Evolutionary conservation across 345 rosid species (phyloP).

Genomic region (Eucalyptus decipiens): DNA sequence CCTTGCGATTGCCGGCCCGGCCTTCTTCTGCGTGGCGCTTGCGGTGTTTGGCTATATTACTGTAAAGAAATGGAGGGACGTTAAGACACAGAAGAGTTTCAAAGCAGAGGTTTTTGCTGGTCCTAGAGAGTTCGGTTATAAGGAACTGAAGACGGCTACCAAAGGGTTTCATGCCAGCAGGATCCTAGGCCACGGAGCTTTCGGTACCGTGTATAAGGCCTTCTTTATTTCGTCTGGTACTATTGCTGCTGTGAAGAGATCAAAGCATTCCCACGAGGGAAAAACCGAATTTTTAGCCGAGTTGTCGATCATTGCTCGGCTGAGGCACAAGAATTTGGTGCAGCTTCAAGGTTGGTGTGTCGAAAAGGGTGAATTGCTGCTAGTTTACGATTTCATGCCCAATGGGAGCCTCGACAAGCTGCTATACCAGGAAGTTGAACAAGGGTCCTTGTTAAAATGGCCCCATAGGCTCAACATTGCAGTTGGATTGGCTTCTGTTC

Average conservation of each 20-base stretch:
- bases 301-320: constrained; percentile 69
- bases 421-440: constrained; percentile 48
- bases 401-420: constrained; percentile 81
- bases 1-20: constrained; percentile 69
- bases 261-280: constrained; percentile 74
- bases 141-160: constrained; percentile 60
- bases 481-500: constrained; percentile 68
- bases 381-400: constrained; percentile 94
- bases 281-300: constrained; percentile 84
- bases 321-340: constrained; percentile 90
- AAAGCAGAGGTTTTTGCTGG: constrained; percentile 66
- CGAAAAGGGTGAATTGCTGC: constrained; percentile 76
- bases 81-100: constrained; percentile 33
- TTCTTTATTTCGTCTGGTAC: constrained; percentile 40
- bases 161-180: constrained; percentile 80
- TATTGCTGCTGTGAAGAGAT: constrained; percentile 74
- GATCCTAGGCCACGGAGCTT: constrained; percentile 77
- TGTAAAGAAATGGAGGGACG: constrained; percentile 44
- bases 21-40: constrained; percentile 56
- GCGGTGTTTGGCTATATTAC: constrained; percentile 51
- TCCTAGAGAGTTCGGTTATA: constrained; percentile 64
- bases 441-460: constrained; percentile 46
- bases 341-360: constrained; percentile 92
- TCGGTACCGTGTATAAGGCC: constrained; percentile 87
- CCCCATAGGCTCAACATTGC: constrained; percentile 58